phyloP scores from a whole-genome alignment of 148 eudicot species.

The Rheum nobile region DNA sequence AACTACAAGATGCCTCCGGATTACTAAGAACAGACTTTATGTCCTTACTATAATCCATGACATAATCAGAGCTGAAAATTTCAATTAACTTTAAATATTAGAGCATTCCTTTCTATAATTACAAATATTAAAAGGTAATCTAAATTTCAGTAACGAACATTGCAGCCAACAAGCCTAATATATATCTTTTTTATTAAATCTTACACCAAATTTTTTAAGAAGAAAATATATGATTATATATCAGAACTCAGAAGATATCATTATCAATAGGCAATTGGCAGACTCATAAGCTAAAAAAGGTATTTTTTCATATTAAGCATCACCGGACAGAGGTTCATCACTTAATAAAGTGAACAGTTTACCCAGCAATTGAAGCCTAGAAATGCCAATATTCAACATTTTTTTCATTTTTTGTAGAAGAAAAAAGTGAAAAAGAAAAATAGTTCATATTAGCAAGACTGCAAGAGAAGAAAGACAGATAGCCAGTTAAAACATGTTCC shows the following conservation, averaged over 20 bases:
- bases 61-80: constrained; percentile 55
- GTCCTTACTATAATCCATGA: constrained; percentile 77
- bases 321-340: too few species aligned
- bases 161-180: neutral
- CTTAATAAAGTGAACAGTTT: neutral
- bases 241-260: too few species aligned
- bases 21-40: constrained; percentile 70
- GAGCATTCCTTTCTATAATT: neutral
- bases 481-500: neutral
- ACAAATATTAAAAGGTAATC: neutral
- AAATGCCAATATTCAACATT: neutral
- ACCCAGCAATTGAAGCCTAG: neutral
- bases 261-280: too few species aligned
- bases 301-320: too few species aligned
- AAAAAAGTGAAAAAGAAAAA: neutral
- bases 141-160: neutral
- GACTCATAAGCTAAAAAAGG: too few species aligned
- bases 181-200: neutral
- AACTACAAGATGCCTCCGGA: constrained; percentile 28
- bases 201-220: too few species aligned
- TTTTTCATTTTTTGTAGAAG: neutral
- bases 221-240: too few species aligned
- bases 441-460: neutral
- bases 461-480: neutral
- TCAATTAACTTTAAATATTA: neutral